Evolutionary conservation across 163 green algal genomes (phyloP).

Genomic region (Chloromonas sp.): DNA sequence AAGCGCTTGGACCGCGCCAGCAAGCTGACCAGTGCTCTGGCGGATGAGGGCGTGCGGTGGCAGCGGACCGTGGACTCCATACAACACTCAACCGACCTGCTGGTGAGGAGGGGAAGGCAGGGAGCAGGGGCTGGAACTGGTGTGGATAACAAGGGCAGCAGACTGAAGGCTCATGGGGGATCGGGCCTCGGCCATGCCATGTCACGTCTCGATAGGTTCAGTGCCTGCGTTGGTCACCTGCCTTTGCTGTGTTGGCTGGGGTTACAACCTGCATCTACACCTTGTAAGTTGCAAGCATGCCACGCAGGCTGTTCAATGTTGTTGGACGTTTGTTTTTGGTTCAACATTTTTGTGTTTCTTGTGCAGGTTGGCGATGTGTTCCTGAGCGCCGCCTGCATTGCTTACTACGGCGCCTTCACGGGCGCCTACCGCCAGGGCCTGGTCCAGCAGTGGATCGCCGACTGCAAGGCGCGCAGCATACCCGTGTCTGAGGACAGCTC

Average conservation of each 20-base stretch:
- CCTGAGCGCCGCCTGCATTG: conserved; percentile 66
- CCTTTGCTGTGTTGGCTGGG: too few relatives aligned
- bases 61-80: conserved; percentile 54
- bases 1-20: conserved; percentile 64
- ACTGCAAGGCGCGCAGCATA: conserved; percentile 51
- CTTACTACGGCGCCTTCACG: conserved; percentile 84
- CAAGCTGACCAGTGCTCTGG: conserved; percentile 73
- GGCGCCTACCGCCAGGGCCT: conserved; percentile 62
- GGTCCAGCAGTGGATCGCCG: conserved; percentile 53
- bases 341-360: neutral
- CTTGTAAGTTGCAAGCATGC: too few relatives aligned
- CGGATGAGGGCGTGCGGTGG: conserved; percentile 76
- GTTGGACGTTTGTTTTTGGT: too few relatives aligned
- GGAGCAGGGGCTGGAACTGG: too few relatives aligned
- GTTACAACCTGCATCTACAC: too few relatives aligned
- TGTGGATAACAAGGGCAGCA: too few relatives aligned
- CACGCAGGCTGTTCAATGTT: too few relatives aligned
- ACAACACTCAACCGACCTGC: conserved; percentile 44
- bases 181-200: too few relatives aligned
- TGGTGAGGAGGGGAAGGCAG: conserved; percentile 34
- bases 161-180: too few relatives aligned
- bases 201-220: too few relatives aligned
- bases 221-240: too few relatives aligned
- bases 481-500: conserved; percentile 53
- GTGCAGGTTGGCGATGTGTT: conserved; percentile 66